Evolutionary conservation across 2,329 filamentous ascomycete genomes (phyloP).

Genomic region (Purpureocillium takamizusanense): DNA sequence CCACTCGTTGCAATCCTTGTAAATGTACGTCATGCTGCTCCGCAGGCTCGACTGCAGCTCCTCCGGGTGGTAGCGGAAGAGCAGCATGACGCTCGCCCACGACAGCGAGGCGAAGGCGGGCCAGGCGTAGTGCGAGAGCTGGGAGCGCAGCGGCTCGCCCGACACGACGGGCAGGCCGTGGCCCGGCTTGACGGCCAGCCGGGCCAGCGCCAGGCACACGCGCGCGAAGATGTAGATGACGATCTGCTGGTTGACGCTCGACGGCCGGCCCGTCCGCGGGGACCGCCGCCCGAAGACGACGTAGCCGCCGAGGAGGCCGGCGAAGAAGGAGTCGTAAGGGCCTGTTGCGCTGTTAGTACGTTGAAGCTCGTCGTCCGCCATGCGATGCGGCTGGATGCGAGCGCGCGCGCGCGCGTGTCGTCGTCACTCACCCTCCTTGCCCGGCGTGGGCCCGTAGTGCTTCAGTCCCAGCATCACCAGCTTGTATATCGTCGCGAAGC

Average conservation of each 20-base stretch:
- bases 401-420: too few relatives aligned
- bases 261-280: constrained; percentile 56
- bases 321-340: constrained; percentile 75
- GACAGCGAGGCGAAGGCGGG: constrained; percentile 83
- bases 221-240: constrained; percentile 96
- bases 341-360: too few relatives aligned
- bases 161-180: constrained; percentile 41
- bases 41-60: constrained; percentile 84
- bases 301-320: constrained; percentile 85
- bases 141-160: constrained; percentile 33
- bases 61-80: constrained; percentile 88
- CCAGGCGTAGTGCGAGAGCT: constrained; percentile 69
- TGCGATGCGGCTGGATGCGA: neutral
- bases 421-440: constrained; percentile 49
- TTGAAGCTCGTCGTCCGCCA: too few relatives aligned
- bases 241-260: constrained; percentile 88
- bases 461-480: constrained; percentile 66
- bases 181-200: constrained; percentile 65
- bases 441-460: constrained; percentile 45
- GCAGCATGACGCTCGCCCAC: constrained; percentile 92
- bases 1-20: constrained; percentile 82
- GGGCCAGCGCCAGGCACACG: constrained; percentile 75
- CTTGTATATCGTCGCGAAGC: constrained; percentile 91
- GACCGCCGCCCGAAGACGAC: constrained; percentile 71
- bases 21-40: constrained; percentile 97